Evolutionary conservation across 2,329 filamentous ascomycete species (phyloP), one percentile per base, ranked within the genome.

Genomic region (Claviceps fusiformis): DNA sequence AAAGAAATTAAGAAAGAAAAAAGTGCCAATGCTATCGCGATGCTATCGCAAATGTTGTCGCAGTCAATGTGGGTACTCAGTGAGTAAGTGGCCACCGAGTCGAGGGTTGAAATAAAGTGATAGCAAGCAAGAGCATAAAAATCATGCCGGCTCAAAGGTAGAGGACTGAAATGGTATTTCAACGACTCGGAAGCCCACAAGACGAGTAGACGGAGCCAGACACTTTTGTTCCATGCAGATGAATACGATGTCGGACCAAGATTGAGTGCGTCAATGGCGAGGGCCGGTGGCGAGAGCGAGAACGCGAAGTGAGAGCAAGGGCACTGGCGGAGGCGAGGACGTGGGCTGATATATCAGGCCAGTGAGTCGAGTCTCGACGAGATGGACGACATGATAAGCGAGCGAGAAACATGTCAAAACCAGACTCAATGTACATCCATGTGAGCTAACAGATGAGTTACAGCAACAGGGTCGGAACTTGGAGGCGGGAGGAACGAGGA

Each of bases 281-380:
- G 37, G 41, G n/a, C 37, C n/a, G n/a, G n/a, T n/a, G n/a, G n/a
- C n/a, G n/a, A n/a, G n/a, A n/a, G n/a, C n/a, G n/a, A n/a, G n/a
- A n/a, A n/a, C n/a, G n/a, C n/a, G n/a, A n/a, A n/a, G n/a, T n/a
- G n/a, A n/a, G n/a, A n/a, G n/a, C n/a, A n/a, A n/a, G n/a, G n/a
- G n/a, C n/a, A n/a, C n/a, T n/a, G n/a, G n/a, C n/a, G n/a, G n/a
- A n/a, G n/a, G n/a, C n/a, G n/a, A 8, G 35, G 41, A 11, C 35
- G 54, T 55, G 54, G 54, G 50, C 50, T 55, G 54, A 55, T 55
- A 45, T 48, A 31, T 33, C 29, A 19, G 39, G 37, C n/a, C 19
- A 44, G 50, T 44, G 50, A 52, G 39, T 44, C 24, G 41, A 44
- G n/a, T n/a, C n/a, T n/a, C n/a, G n/a, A n/a, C 29, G 24, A 37